Evolutionary conservation across 2,329 filamentous ascomycete species (phyloP).

Genomic region (Alternaria sp.): DNA sequence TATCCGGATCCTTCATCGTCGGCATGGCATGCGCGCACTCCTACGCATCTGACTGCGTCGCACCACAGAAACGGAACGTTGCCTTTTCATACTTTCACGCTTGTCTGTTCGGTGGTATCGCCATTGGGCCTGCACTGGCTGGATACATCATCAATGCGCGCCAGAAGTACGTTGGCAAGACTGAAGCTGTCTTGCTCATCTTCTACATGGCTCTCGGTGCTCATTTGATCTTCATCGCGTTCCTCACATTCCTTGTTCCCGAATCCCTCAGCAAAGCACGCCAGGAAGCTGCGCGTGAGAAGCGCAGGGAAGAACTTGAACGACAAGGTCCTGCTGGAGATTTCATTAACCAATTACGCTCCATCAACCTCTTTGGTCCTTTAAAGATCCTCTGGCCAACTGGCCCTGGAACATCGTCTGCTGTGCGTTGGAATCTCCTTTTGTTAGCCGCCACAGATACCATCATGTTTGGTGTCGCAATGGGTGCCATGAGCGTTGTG

Average conservation of each 20-base stretch:
- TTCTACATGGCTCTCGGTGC: slow-evolving; percentile 83
- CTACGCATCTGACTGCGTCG: slow-evolving; percentile 88
- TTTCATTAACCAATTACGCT: slow-evolving; percentile 56
- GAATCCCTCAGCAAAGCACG: slow-evolving; percentile 82
- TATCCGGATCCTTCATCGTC: slow-evolving; percentile 88
- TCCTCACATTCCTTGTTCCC: slow-evolving; percentile 75
- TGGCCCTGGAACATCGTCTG: slow-evolving; percentile 66
- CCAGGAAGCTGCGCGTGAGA: slow-evolving; percentile 74
- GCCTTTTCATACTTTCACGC: slow-evolving; percentile 91
- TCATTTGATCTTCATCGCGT: slow-evolving; percentile 76
- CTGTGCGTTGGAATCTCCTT: slow-evolving; percentile 81
- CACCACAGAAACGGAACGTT: slow-evolving; percentile 79
- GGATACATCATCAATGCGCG: slow-evolving; percentile 76
- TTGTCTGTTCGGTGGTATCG: slow-evolving; percentile 87
- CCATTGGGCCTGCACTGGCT: slow-evolving; percentile 82
- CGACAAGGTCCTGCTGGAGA: slow-evolving; percentile 47
- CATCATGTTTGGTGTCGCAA: slow-evolving; percentile 79
- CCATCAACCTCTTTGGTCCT: slow-evolving; percentile 75
- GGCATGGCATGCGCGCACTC: slow-evolving; percentile 81
- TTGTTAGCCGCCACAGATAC: slow-evolving; percentile 82
- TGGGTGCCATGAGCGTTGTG: slow-evolving; percentile 82
- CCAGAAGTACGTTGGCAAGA: slow-evolving; percentile 56
- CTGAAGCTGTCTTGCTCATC: slow-evolving; percentile 77
- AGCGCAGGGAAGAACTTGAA: slow-evolving; percentile 60
- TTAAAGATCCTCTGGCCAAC: slow-evolving; percentile 80